A percentile compares a stretch with the other conserved stretches of the same genome.
These are phyloP conservation scores for Trichothecium sympodiale DNA, from an alignment of 2,329 filamentous ascomycete genomes.

Conservation along the genomic window DNA sequence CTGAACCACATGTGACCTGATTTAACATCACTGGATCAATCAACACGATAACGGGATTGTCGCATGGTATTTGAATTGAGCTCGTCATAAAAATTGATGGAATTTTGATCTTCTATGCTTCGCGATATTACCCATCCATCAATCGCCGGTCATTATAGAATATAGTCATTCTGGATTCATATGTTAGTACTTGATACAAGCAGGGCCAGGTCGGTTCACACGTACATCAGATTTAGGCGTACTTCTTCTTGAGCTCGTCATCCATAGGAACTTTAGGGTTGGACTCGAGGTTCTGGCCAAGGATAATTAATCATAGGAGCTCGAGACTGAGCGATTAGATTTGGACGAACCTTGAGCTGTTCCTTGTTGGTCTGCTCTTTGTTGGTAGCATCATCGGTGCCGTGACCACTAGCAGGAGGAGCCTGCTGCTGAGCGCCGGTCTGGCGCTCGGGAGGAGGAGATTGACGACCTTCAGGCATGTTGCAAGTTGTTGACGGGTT, in stretches of 20 bases:
- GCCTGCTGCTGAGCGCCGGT: slow-evolving; percentile 52
- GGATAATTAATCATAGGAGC: slow-evolving; percentile 4
- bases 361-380: slow-evolving; percentile 41
- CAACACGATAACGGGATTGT: too few species aligned
- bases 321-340: neutral
- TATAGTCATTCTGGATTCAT: too few species aligned
- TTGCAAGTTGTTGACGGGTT: slow-evolving; percentile 13
- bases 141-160: too few species aligned
- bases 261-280: slow-evolving; percentile 59
- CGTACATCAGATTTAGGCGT: slow-evolving; percentile 31
- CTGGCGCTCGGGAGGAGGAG: slow-evolving; percentile 62
- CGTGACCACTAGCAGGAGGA: slow-evolving; percentile 44
- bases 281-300: slow-evolving; percentile 38
- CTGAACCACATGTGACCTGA: too few species aligned
- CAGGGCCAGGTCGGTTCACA: too few species aligned
- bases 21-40: too few species aligned
- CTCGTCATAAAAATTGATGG: too few species aligned
- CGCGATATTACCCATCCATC: too few species aligned
- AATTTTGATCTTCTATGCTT: too few species aligned
- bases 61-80: too few species aligned
- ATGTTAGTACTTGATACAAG: too few species aligned
- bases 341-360: slow-evolving; percentile 33
- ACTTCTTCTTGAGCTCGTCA: slow-evolving; percentile 48
- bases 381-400: slow-evolving; percentile 42
- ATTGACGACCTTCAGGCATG: slow-evolving; percentile 70